Conservation (phyloP, 2,329 filamentous ascomycete genomes). For the Ophioceras dolichostomum region DNA sequence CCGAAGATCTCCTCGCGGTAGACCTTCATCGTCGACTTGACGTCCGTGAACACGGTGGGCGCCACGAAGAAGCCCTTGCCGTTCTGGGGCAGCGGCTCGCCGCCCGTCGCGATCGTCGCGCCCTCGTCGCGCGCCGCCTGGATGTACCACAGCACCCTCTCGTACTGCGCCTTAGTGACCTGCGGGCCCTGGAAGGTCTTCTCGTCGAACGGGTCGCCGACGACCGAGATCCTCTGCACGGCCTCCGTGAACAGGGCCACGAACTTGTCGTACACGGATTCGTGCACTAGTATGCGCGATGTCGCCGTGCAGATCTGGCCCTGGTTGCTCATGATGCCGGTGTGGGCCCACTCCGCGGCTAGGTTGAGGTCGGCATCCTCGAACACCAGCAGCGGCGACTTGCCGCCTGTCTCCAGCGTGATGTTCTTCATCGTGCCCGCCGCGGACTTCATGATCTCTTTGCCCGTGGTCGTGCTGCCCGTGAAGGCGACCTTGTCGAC, state of each 20-base stretch:
- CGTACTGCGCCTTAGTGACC: constrained; percentile 55
- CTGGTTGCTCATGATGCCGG: constrained; percentile 41
- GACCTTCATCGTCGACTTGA: constrained; percentile 21
- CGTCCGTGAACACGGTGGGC: constrained; percentile 22
- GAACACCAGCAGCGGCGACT: constrained; percentile 48
- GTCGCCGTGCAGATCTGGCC: constrained; percentile 51
- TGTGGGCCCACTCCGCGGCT: constrained; percentile 40
- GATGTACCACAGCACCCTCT: constrained; percentile 55
- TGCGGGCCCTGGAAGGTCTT: constrained; percentile 59
- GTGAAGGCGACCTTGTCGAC: constrained; percentile 65
- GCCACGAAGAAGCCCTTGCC: constrained; percentile 22
- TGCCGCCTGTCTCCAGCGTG: constrained; percentile 50
- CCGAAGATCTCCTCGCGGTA: constrained; percentile 24
- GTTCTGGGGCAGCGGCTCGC: constrained; percentile 42
- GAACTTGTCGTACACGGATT: constrained; percentile 45
- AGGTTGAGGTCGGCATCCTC: constrained; percentile 49
- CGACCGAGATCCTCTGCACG: constrained; percentile 41
- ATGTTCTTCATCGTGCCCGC: constrained; percentile 49
- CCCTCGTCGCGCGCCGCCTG: constrained; percentile 54
- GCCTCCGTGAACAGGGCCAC: constrained; percentile 48
- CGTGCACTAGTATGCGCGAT: constrained; percentile 48
- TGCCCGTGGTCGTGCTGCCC: constrained; percentile 55
- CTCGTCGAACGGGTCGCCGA: constrained; percentile 57
- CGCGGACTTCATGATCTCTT: constrained; percentile 61
- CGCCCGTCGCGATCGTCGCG: constrained; percentile 48